A percentile compares a stretch with the other conserved stretches of the same genome.
These are phyloP conservation scores for Diaporthe citri DNA, from an alignment of 2,329 filamentous ascomycete species.

Conservation along the genomic window DNA sequence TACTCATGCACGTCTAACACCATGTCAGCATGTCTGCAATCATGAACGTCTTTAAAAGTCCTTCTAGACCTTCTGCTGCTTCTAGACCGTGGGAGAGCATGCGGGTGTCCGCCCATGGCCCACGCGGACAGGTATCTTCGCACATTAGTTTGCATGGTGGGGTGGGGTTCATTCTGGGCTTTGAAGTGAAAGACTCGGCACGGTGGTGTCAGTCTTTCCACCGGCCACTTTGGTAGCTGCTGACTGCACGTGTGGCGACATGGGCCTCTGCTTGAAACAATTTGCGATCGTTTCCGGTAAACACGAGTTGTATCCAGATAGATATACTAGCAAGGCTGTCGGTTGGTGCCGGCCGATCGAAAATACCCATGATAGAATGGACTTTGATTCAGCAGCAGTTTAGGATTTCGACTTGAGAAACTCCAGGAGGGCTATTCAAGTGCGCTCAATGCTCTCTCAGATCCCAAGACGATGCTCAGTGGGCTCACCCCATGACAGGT, in stretches of 20 bases:
- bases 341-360: background rate
- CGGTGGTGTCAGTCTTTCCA: background rate
- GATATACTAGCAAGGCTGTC: background rate
- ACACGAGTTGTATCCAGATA: too few species aligned
- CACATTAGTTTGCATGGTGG: background rate
- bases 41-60: background rate
- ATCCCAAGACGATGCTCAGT: background rate
- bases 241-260: background rate
- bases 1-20: slow-evolving; percentile 21
- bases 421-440: background rate
- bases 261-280: background rate
- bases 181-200: background rate
- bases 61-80: background rate
- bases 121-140: background rate
- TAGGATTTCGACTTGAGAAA: background rate
- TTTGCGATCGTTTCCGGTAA: slow-evolving; percentile 2
- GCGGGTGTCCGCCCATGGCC: background rate
- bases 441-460: background rate
- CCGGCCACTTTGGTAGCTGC: background rate
- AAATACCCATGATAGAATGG: background rate
- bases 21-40: background rate
- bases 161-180: background rate
- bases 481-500: background rate
- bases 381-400: background rate
- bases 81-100: slow-evolving; percentile 3